A percentile compares a stretch with the other conserved stretches of the same genome.
Conservation (phyloP, 257 asterid genomes). For the Jacaranda mimosifolia region DNA sequence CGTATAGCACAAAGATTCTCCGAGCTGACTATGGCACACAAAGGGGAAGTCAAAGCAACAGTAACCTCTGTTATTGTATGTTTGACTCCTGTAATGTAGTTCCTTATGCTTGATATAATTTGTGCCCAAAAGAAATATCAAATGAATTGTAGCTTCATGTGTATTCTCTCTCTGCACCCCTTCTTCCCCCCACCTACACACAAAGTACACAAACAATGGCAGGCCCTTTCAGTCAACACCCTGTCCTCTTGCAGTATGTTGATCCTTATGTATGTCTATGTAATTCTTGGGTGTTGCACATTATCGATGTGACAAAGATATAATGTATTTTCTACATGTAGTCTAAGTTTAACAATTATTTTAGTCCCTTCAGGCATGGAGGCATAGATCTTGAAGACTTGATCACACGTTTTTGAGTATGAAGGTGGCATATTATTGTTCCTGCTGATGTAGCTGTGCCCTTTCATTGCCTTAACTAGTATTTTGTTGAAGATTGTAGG, state of each 20-base stretch:
- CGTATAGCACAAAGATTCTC: slow-evolving; percentile 78
- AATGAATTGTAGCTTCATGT: not conserved
- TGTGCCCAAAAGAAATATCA: not conserved
- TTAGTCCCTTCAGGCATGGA: no score
- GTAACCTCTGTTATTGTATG: slow-evolving; percentile 93
- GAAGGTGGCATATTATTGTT: no score
- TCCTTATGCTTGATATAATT: slow-evolving; percentile 19
- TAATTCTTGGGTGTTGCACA: slow-evolving; percentile 5
- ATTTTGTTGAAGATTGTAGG: no score
- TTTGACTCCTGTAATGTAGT: slow-evolving; percentile 28
- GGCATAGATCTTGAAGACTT: no score
- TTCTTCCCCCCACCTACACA: not conserved
- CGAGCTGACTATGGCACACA: slow-evolving; percentile 87
- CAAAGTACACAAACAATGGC: not conserved
- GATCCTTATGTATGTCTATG: not conserved
- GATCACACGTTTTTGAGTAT: no score
- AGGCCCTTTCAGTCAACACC: not conserved
- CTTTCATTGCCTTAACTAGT: no score
- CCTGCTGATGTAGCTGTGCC: no score
- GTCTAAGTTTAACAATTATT: not conserved
- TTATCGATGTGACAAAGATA: not conserved
- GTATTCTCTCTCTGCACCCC: not conserved
- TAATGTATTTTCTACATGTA: not conserved
- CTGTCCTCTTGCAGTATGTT: no score
- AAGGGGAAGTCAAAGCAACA: slow-evolving; percentile 83